Evolutionary conservation across 139 green algal genomes (phyloP), one percentile per base, ranked within the genome.

Genomic region (Coelastrella sp.): DNA sequence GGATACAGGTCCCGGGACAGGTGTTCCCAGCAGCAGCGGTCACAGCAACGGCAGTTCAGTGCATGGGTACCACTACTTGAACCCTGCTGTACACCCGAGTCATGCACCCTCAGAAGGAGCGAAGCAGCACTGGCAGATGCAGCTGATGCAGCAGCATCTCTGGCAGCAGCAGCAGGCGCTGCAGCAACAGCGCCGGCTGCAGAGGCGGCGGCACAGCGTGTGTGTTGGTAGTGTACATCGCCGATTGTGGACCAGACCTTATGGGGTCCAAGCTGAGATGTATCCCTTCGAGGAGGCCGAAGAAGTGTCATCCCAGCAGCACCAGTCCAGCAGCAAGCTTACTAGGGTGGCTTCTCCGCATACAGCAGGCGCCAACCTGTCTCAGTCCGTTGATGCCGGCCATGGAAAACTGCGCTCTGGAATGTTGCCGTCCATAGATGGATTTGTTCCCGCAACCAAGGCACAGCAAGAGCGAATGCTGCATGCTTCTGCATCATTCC

Each of bases 241-340:
- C 35, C 53, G 75, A 7, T 19, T 30, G n/a, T 45, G 75, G 35
- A 41, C 7, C 17, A 53, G n/a, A 45, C 30, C 34, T 45, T 41
- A 64, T 82, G 35, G 11, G 40, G 75, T 69, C 7, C 9, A 30
- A 69, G 72, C 21, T 15, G 75, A 82, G 75, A 82, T 82, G 75
- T 51, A 35, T 32, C 75, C 75, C 2, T 82, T 81, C 32, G 45
- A 66, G 35, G 75, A 71, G 35, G 11, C 5, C 13, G 35, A 71
- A 4, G 75, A 71, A 25, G 69, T 35, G 51, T 13, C 21, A 11
- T 63, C 50, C 25, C 4, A 48, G 25, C 43, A 37, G 71, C 25
- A 3, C 6, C 23, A 4, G 23, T 38, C 35, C 48, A 67, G 32
- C 72, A 21, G 15, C n/a, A 17, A 25, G 62, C 13, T 38, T n/a